Conservation (phyloP, 306 rosid genomes). For the Cicer bijugum region DNA sequence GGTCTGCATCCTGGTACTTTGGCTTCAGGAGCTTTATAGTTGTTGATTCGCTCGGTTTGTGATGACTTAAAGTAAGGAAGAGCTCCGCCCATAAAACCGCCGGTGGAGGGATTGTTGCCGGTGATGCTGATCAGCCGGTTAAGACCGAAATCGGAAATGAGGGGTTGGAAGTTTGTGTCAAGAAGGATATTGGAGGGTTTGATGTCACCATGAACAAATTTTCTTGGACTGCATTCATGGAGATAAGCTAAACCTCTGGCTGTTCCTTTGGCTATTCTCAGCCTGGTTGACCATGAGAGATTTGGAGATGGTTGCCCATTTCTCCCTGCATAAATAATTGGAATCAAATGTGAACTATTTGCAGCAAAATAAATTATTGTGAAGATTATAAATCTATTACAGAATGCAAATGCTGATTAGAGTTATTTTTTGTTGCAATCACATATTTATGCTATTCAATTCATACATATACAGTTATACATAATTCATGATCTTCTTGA, state of each 20-base stretch:
- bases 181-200: slow-evolving; percentile 95
- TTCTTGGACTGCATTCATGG: slow-evolving; percentile 97
- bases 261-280: slow-evolving; percentile 78
- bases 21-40: slow-evolving; percentile 87
- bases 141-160: slow-evolving; percentile 88
- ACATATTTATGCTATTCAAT: slow-evolving; percentile 18
- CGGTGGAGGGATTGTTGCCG: slow-evolving; percentile 87
- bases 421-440: not conserved
- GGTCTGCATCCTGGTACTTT: slow-evolving; percentile 69
- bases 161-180: slow-evolving; percentile 76
- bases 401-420: slow-evolving; percentile 37
- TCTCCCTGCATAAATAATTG: slow-evolving; percentile 57
- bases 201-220: slow-evolving; percentile 92
- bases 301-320: slow-evolving; percentile 73
- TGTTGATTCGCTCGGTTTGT: slow-evolving; percentile 73
- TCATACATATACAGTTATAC: slow-evolving; percentile 11
- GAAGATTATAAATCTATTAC: slow-evolving; percentile 36
- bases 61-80: slow-evolving; percentile 75
- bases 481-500: slow-evolving; percentile 20
- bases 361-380: slow-evolving; percentile 13
- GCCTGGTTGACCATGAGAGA: slow-evolving; percentile 85
- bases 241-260: slow-evolving; percentile 94
- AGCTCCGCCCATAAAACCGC: slow-evolving; percentile 93
- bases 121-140: slow-evolving; percentile 79
- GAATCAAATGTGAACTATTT: slow-evolving; percentile 30